Conservation (phyloP, 306 rosid species). For the Rosa chinensis region DNA sequence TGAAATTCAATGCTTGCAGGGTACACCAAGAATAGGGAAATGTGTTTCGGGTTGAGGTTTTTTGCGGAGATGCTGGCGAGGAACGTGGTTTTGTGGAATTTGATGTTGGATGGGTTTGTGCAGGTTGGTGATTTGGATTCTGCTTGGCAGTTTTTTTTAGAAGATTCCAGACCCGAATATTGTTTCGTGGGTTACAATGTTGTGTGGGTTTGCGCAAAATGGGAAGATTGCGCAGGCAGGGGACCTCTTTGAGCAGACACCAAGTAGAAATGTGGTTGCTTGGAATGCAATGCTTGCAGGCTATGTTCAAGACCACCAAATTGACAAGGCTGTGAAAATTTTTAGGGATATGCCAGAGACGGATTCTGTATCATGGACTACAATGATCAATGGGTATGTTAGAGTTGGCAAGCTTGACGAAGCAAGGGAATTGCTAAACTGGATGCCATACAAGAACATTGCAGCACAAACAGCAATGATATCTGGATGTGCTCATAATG, state of each 20-base stretch:
- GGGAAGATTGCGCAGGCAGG: slow-evolving; percentile 59
- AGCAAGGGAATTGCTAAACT: slow-evolving; percentile 53
- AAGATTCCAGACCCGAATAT: slow-evolving; percentile 55
- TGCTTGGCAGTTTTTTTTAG: slow-evolving; percentile 61
- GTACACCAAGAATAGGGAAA: slow-evolving; percentile 67
- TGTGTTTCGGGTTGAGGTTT: slow-evolving; percentile 50
- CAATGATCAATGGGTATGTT: slow-evolving; percentile 67
- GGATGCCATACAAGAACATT: slow-evolving; percentile 67
- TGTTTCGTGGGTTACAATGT: slow-evolving; percentile 70
- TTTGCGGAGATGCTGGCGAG: slow-evolving; percentile 62
- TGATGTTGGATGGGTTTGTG: slow-evolving; percentile 71
- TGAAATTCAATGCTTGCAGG: slow-evolving; percentile 79
- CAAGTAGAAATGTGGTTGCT: slow-evolving; percentile 64
- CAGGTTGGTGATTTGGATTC: slow-evolving; percentile 58
- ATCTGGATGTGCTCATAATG: slow-evolving; percentile 59
- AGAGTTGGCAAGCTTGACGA: slow-evolving; percentile 63
- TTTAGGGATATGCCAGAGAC: slow-evolving; percentile 60
- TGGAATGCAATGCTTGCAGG: slow-evolving; percentile 94
- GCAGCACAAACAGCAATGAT: slow-evolving; percentile 80
- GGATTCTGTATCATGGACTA: slow-evolving; percentile 84
- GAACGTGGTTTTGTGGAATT: slow-evolving; percentile 77
- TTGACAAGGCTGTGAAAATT: slow-evolving; percentile 57
- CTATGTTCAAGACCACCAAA: slow-evolving; percentile 57
- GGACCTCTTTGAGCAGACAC: slow-evolving; percentile 62
- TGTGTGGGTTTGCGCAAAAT: slow-evolving; percentile 64